Percentiles rank a stretch among this genome's conserved stretches.
Evolutionary conservation across 306 rosid genomes (phyloP).

Genomic region (Pyrus bretschneideri): DNA sequence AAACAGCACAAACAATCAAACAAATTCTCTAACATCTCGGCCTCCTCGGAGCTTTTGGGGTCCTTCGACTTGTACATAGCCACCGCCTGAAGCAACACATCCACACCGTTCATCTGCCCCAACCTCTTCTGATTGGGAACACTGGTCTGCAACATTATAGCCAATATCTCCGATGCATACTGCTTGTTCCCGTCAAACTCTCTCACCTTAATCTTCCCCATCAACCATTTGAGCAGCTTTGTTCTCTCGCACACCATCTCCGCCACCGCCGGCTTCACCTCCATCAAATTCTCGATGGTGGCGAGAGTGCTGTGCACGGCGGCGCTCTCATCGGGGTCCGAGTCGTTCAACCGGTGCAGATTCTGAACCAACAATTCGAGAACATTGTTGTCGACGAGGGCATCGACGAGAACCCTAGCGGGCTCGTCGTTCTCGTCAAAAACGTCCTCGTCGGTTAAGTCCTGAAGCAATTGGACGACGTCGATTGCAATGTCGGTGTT

Average conservation of each 20-base stretch:
- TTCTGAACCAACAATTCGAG: conserved; percentile 81
- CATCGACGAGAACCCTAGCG: conserved; percentile 66
- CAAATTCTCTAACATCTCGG: conserved; percentile 88
- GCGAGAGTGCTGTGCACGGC: conserved; percentile 67
- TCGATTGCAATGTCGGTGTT: conserved; percentile 84
- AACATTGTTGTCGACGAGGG: conserved; percentile 60
- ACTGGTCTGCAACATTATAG: conserved; percentile 81
- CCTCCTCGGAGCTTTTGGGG: conserved; percentile 84
- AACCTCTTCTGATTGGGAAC: conserved; percentile 64
- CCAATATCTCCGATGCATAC: conserved; percentile 88
- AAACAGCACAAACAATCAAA: conserved; percentile 90
- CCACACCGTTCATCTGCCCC: conserved; percentile 97
- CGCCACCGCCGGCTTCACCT: conserved; percentile 85
- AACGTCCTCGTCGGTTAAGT: conserved; percentile 77
- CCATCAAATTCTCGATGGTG: conserved; percentile 79
- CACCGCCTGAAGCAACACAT: conserved; percentile 88
- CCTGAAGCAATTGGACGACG: conserved; percentile 74
- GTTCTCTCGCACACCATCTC: conserved; percentile 83
- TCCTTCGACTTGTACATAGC: conserved; percentile 91
- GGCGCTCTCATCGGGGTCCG: conserved; percentile 67
- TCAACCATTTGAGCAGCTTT: conserved; percentile 69
- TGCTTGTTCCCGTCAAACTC: conserved; percentile 86
- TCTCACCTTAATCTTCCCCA: conserved; percentile 87
- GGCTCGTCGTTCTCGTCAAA: conserved; percentile 76
- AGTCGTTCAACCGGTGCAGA: conserved; percentile 53